Evolutionary conservation across 495 filamentous ascomycete species (phyloP), one percentile per base, ranked within the genome.

Genomic region (Penicillium cosmopolitanum): DNA sequence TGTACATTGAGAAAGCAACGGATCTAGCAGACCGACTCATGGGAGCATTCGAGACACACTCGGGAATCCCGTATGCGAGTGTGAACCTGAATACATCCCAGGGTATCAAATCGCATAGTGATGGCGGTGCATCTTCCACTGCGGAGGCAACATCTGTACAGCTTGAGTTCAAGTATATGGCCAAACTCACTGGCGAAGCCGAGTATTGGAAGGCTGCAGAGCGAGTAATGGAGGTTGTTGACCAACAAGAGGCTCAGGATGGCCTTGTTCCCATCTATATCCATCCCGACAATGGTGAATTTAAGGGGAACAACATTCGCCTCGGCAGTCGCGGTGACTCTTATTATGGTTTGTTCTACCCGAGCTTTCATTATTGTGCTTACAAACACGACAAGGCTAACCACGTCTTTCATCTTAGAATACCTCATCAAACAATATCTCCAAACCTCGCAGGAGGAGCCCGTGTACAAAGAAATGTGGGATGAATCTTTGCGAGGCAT

Each of bases 341-440:
- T 16, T 99, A 98, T 69, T 99, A 99, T 74, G 87, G 81, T 87
- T 74, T 36, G 73, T 66, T 19, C 31, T 35, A 25, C 2, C 25
- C 10, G 33, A n/a, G 12, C 10, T 4, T 4, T 36, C 33, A 35
- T 52, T 28, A 42, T 16, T 35, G 11, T 2, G 25, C 18, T 44
- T 1, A 18, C n/a, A 19, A 34, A 15, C 11, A n/a, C 48, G 6
- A 4, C 5, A 42, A 48, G 13, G 51, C 57, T 54, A 46, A 59
- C 35, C 28, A 19, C 11, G 25, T 35, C 9, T 12, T 35, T 25
- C 51, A 28, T 5, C 15, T 50, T 19, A 86, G 92, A 98, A 73
- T 97, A 97, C 71, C 85, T 97, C 38, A 92, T 98, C 77, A 98
- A 98, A 75, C 94, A 98, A 70, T 97, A 95, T 69, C 80, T 96